Base-by-base conservation (phyloP, 805 yeast genomes). In the Yamadazyma phyllophila region DNA sequence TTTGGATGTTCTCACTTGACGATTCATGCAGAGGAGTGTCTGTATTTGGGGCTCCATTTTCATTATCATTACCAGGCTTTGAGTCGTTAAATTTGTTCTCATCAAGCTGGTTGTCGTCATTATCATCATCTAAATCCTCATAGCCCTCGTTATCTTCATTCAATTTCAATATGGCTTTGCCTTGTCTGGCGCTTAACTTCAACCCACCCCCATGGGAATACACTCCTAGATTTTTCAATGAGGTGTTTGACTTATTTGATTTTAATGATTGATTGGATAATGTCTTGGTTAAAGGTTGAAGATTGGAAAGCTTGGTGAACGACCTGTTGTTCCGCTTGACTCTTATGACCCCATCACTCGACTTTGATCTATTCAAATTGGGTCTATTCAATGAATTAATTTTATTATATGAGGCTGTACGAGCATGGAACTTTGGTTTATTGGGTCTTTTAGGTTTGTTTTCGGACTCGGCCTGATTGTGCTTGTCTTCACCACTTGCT, bases 91-190 rank as follows among this genome's bases (percentile, higher is more conserved):
- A 4, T 6, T 20, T 20, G 3, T 6, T 6, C 3, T 20, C 24
- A 20, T 20, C 24, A 20, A 20, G 3, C 3, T 6, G 24, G 6
- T 20, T 20, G 24, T 35, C 36, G 20, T 29, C 8, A 10, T 37
- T 27, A 14, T 45, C 57, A 16, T 48, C 65, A 31, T 57, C 54
- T 45, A 60, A 35, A 49, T 70, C 75, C 54, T 71, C 76, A 46
- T 60, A 69, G 12, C 67, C 69, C 10, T 64, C 65, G 41, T 65
- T 65, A 45, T 68, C 73, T 34, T 70, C 75, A 45, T 71, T 71
- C 42, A 71, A 57, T 26, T 56, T 55, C 48, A 71, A 53, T 5
- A 71, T 71, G 9, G 74, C 77, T 39, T 59, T 61, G 2, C 69
- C 76, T 39, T 68, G 65, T 35, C 59, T 60, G 6, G 65, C 53